phyloP scores from a whole-genome alignment of 2,329 filamentous ascomycete species.

The Fusarium verticillioides region DNA sequence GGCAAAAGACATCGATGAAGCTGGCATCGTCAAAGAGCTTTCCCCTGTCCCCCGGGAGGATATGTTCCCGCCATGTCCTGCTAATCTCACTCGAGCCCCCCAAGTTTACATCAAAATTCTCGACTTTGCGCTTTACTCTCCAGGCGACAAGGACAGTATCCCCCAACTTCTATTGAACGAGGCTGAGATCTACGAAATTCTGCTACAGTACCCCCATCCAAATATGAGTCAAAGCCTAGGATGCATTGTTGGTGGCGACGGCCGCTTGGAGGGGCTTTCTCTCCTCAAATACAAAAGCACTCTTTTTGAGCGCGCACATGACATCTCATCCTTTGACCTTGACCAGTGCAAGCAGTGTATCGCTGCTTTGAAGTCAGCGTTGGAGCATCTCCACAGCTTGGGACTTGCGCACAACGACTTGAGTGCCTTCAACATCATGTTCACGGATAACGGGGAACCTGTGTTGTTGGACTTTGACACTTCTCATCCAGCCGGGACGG shows the following conservation, averaged over 20 bases:
- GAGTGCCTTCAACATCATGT: neutral
- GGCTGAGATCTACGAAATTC: neutral
- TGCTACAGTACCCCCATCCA: neutral
- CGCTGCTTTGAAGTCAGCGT: rapidly evolving
- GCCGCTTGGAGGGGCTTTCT: neutral
- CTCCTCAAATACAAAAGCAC: neutral
- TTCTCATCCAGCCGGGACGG: neutral
- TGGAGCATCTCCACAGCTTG: neutral
- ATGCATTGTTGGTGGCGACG: neutral
- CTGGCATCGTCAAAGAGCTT: neutral
- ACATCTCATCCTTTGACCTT: neutral
- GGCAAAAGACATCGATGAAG: neutral
- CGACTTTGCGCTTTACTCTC: rapidly evolving
- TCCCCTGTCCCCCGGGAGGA: neutral
- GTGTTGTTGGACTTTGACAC: neutral
- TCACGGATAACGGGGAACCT: neutral
- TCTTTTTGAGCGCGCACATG: neutral
- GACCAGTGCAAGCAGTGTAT: neutral
- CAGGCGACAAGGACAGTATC: rapidly evolving
- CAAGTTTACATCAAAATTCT: neutral
- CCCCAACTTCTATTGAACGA: neutral
- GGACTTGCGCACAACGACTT: neutral
- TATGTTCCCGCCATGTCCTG: neutral
- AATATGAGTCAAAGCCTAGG: neutral
- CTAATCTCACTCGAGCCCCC: neutral